Evolutionary conservation across 83 land plant genomes (phyloP), one percentile per base, ranked within the genome.

Genomic region (Picea engelmannii): DNA sequence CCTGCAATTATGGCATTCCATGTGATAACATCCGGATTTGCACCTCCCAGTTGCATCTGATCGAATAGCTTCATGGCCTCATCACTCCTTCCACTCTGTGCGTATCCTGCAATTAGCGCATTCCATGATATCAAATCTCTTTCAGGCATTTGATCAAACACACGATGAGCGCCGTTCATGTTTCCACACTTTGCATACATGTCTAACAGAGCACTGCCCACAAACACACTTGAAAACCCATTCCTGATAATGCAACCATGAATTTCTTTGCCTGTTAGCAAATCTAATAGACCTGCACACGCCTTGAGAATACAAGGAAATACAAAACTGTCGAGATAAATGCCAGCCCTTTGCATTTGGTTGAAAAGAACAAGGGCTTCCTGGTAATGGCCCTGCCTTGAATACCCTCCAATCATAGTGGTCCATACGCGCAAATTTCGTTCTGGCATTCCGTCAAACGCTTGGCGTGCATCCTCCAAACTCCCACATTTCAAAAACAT

Each of bases 351-450:
- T 17, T 20, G 66, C 24, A 23, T 65, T 65, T 65, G 66, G 66
- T 65, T 23, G 66, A 65, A 65, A 65, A 23, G 66, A 23, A 65
- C n/a, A 65, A 65, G 66, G 66, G 66, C 66, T 65, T 65, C 55
- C 55, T 11, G 55, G 55, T 49, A 49, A 11, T 49, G 66, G 40
- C 55, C 82, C 62, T 85, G 87, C 82, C 88, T 89, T 13, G 85
- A 80, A 78, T 85, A 88, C 0, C 86, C 92, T 13, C 86, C 85
- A 52, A 92, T 92, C 86, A 92, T 90, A 4, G 89, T 80, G 63
- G 90, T 92, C 95, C 92, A 92, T 35, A 88, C 64, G 74, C 88
- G 87, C 4, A 81, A 78, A 80, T 88, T 85, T 59, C 84, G 87
- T 80, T 85, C 85, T n/a, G 68, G 68, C 59, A 84, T 82, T 60